These are phyloP conservation scores for Aspergillus heteromorphus DNA, from an alignment of 495 filamentous ascomycete genomes.

Conservation along the genomic window DNA sequence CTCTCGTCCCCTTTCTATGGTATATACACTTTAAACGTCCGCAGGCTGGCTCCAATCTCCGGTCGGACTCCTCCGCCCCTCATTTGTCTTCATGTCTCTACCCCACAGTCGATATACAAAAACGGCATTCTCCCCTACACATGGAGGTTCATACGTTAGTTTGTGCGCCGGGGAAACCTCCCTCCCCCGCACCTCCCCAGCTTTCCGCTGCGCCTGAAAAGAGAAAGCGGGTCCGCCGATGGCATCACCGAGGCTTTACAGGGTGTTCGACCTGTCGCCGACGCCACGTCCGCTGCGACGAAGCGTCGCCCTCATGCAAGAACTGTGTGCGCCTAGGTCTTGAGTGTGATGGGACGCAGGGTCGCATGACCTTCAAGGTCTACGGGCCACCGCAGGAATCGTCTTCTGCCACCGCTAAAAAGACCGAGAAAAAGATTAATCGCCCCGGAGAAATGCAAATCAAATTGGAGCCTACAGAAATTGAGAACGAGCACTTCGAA, in stretches of 20 bases:
- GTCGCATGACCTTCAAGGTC: conserved; percentile 40
- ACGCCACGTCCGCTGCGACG: conserved; percentile 42
- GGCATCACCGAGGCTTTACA: conserved; percentile 39
- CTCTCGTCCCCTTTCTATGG: neutral
- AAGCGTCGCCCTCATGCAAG: conserved; percentile 36
- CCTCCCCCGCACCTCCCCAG: conserved; percentile 9
- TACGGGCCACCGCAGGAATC: conserved; percentile 30
- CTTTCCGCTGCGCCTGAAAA: conserved; percentile 21
- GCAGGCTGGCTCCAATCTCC: neutral
- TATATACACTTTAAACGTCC: neutral
- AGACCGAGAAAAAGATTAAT: conserved; percentile 16
- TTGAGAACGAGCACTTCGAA: conserved; percentile 4
- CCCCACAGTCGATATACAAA: conserved; percentile 9
- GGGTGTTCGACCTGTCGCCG: conserved; percentile 37
- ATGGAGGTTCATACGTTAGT: conserved; percentile 32
- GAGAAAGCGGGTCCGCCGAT: conserved; percentile 38
- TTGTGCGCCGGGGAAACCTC: conserved; percentile 21
- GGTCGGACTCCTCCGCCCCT: conserved; percentile 1
- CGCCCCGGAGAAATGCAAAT: conserved; percentile 5
- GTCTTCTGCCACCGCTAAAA: conserved; percentile 13
- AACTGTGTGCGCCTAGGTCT: conserved; percentile 35
- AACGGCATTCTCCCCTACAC: conserved; percentile 10
- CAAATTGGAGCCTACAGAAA: conserved; percentile 7
- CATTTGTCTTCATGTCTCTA: conserved; percentile 23
- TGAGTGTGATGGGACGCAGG: conserved; percentile 37